These are phyloP conservation scores for Paramecium primaurelia DNA, from an alignment of 73 alveolate species.

Conservation along the genomic window DNA sequence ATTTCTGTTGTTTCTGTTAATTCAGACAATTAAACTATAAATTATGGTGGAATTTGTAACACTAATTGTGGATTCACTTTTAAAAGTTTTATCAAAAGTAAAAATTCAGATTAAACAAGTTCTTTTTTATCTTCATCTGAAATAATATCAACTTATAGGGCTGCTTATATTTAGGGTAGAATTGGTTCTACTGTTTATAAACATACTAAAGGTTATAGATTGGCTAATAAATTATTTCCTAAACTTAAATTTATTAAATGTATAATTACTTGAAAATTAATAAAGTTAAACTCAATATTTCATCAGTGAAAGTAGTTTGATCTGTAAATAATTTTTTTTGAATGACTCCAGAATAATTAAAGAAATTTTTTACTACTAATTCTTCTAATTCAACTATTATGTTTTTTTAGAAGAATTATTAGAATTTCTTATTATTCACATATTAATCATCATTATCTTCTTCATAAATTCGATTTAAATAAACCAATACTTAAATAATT, in stretches of 20 bases:
- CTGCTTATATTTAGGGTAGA: background rate
- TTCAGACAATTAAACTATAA: background rate
- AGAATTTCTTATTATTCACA: background rate
- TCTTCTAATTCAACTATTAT: background rate
- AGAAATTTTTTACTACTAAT: background rate
- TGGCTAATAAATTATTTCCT: background rate
- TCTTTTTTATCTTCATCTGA: background rate
- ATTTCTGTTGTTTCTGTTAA: background rate
- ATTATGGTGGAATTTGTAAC: background rate
- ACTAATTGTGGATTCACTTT: background rate
- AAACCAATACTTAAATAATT: background rate
- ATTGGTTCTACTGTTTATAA: background rate
- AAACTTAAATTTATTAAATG: background rate
- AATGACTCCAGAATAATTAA: background rate
- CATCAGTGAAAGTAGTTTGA: conserved; percentile 7
- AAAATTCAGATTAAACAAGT: background rate
- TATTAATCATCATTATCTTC: background rate
- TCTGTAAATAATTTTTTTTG: background rate
- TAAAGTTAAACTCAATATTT: background rate
- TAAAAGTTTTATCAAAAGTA: background rate
- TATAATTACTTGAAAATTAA: background rate
- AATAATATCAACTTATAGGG: background rate
- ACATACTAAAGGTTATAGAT: background rate
- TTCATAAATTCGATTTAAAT: conserved; percentile 1
- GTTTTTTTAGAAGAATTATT: background rate